A percentile compares a stretch with the other conserved stretches of the same genome.
phyloP scores from a whole-genome alignment of 2,329 filamentous ascomycete genomes.

The Aspergillus eucalypticola region DNA sequence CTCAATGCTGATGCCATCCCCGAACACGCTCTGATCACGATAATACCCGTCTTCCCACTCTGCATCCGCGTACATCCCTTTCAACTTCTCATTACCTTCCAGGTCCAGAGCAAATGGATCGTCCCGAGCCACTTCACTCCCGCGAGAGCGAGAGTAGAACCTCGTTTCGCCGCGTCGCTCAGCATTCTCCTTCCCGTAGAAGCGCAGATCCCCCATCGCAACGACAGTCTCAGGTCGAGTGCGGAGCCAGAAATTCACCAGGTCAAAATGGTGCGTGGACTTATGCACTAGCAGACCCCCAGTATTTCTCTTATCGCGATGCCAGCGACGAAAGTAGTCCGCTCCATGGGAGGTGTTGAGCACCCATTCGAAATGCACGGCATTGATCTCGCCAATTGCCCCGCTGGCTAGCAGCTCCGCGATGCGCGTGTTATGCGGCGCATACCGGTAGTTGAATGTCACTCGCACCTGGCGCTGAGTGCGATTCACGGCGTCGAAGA shows the following conservation, averaged over 20 bases:
- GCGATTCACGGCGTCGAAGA: constrained; percentile 56
- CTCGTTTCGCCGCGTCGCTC: constrained; percentile 54
- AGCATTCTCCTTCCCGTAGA: constrained; percentile 64
- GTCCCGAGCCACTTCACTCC: constrained; percentile 51
- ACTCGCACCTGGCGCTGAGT: constrained; percentile 56
- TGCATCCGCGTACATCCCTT: constrained; percentile 61
- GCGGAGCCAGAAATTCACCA: constrained; percentile 64
- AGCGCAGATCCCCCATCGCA: constrained; percentile 59
- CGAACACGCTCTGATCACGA: constrained; percentile 63
- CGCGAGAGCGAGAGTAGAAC: constrained; percentile 51
- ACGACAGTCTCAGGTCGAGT: constrained; percentile 59
- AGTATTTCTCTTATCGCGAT: constrained; percentile 61
- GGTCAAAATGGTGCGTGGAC: constrained; percentile 64
- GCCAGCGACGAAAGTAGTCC: constrained; percentile 66
- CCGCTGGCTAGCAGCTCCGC: constrained; percentile 56
- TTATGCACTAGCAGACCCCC: constrained; percentile 64
- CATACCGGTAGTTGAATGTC: constrained; percentile 66
- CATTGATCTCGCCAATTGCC: constrained; percentile 58
- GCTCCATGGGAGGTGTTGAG: constrained; percentile 63
- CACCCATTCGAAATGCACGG: constrained; percentile 65
- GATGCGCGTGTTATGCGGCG: constrained; percentile 65
- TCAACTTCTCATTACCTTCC: constrained; percentile 55
- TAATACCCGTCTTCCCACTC: constrained; percentile 65
- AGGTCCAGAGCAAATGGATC: constrained; percentile 64
- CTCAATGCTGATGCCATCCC: constrained; percentile 65